phyloP scores from a whole-genome alignment of 257 asterid species.

The Misopates orontium region DNA sequence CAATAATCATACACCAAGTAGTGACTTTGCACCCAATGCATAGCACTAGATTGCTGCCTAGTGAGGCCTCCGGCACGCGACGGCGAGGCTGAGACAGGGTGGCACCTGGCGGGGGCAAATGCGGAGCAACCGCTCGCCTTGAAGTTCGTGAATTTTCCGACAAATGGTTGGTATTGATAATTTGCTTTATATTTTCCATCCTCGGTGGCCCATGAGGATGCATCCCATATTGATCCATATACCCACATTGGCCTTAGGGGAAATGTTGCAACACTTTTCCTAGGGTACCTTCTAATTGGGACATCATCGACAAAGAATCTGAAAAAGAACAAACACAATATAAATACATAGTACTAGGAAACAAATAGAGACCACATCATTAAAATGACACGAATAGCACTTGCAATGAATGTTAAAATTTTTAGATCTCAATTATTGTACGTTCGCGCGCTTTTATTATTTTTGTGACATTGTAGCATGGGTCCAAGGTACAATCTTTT shows the following conservation, averaged over 20 bases:
- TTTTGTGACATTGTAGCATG: slow-evolving; percentile 24
- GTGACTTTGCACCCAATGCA: slow-evolving; percentile 77
- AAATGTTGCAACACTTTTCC: slow-evolving; percentile 60
- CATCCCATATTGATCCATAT: slow-evolving; percentile 96
- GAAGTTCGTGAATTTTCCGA: slow-evolving; percentile 66
- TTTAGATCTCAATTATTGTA: slow-evolving; percentile 28
- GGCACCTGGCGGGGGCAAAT: slow-evolving; percentile 63
- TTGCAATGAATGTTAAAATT: slow-evolving; percentile 12
- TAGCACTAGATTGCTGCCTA: slow-evolving; percentile 50
- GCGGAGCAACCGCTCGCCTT: slow-evolving; percentile 87
- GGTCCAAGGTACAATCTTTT: slow-evolving; percentile 19
- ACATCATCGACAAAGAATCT: slow-evolving; percentile 92
- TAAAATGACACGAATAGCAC: not conserved
- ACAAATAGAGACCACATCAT: slow-evolving; percentile 33
- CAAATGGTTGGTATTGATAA: slow-evolving; percentile 78
- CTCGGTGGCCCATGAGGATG: slow-evolving; percentile 92
- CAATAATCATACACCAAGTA: slow-evolving; percentile 73
- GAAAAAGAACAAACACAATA: slow-evolving; percentile 10
- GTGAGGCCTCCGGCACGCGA: slow-evolving; percentile 63
- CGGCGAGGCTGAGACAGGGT: slow-evolving; percentile 67
- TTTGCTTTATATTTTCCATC: slow-evolving; percentile 79
- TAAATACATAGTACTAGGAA: slow-evolving; percentile 26
- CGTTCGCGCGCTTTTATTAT: not conserved
- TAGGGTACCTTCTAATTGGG: slow-evolving; percentile 75
- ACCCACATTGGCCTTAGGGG: slow-evolving; percentile 96